Percentiles rank a stretch among this genome's conserved stretches.
phyloP scores from a whole-genome alignment of 1,139 yeast genomes.

The Scheffersomyces cryptocercus region DNA sequence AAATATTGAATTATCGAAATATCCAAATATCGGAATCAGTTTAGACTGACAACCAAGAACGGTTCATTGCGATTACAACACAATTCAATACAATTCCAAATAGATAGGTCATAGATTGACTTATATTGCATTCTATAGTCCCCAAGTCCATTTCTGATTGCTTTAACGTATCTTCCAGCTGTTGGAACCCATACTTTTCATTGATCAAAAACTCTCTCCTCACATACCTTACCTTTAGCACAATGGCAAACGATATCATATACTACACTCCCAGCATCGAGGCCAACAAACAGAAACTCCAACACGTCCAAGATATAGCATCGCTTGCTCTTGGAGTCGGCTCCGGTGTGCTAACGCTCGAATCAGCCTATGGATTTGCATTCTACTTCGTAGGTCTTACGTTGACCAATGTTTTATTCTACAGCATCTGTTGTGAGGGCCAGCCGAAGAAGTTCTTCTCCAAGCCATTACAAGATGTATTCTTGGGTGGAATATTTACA shows the following conservation, averaged over 20 bases:
- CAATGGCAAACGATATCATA: conserved; percentile 9
- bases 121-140: too few relatives aligned
- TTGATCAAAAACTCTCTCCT: not conserved
- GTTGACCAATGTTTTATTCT: conserved; percentile 43
- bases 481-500: conserved; percentile 55
- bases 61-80: too few relatives aligned
- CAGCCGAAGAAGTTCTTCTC: conserved; percentile 50
- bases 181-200: too few relatives aligned
- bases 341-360: conserved; percentile 72
- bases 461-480: conserved; percentile 56
- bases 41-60: too few relatives aligned
- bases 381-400: conserved; percentile 56
- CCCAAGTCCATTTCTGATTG: too few relatives aligned
- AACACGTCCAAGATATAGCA: conserved; percentile 62
- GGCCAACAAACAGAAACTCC: conserved; percentile 42
- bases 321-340: conserved; percentile 67
- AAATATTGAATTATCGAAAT: too few relatives aligned
- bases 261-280: conserved; percentile 23
- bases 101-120: too few relatives aligned
- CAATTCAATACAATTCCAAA: too few relatives aligned
- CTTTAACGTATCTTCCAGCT: too few relatives aligned
- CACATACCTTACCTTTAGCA: not conserved
- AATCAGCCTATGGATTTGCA: conserved; percentile 61
- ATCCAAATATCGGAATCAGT: too few relatives aligned
- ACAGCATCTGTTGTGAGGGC: conserved; percentile 41